phyloP scores from a whole-genome alignment of 768 basidiomycete species.

The Leccinum rimulosum region DNA sequence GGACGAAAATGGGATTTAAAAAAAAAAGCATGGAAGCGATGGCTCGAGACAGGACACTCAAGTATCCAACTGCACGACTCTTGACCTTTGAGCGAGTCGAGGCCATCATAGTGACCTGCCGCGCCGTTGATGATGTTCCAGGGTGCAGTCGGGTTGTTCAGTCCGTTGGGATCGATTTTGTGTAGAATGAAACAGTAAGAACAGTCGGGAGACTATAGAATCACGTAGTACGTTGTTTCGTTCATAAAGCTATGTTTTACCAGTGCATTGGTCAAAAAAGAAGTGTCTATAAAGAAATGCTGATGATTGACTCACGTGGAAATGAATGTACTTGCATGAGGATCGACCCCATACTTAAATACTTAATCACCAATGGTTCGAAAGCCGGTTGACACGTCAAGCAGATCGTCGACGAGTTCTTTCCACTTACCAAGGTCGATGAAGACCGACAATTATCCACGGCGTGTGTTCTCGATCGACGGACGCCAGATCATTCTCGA shows the following conservation, averaged over 20 bases:
- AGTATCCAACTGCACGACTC: conserved; percentile 7
- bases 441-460: conserved; percentile 29
- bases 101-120: conserved; percentile 28
- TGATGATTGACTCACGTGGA: conserved; percentile 16
- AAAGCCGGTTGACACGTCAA: conserved; percentile 24
- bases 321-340: conserved; percentile 26
- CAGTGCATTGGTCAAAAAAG: not conserved
- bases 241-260: conserved; percentile 17
- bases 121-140: conserved; percentile 31
- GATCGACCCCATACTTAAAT: conserved; percentile 24
- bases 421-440: conserved; percentile 25
- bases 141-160: conserved; percentile 24
- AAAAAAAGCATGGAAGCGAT: too few species aligned
- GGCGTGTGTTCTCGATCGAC: conserved; percentile 26
- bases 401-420: conserved; percentile 14
- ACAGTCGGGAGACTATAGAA: not conserved
- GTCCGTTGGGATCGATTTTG: conserved; percentile 20
- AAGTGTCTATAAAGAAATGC: not conserved
- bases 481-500: conserved; percentile 25
- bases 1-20: too few species aligned
- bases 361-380: conserved; percentile 29
- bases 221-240: conserved; percentile 17
- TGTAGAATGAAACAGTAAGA: conserved; percentile 1
- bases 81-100: conserved; percentile 9
- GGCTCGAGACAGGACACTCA: conserved; percentile 5